Evolutionary conservation across 2,329 filamentous ascomycete species (phyloP).

Genomic region (Exophiala mesophila): DNA sequence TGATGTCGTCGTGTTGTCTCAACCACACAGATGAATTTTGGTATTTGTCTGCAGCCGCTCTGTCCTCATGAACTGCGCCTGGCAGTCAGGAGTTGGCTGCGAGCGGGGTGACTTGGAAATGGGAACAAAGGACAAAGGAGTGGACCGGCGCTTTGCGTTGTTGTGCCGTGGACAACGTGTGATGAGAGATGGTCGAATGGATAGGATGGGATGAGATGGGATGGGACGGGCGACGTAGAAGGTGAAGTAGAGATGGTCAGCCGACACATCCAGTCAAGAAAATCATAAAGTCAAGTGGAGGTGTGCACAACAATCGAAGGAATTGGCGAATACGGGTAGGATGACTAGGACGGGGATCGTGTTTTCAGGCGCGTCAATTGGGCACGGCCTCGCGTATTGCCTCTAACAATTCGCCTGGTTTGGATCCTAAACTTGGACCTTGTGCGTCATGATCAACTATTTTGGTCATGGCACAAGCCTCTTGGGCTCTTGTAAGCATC

Average conservation of each 20-base stretch:
- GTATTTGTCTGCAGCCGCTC: too few species aligned
- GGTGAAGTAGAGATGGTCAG: too few species aligned
- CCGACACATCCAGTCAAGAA: not conserved
- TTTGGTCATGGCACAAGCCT: not conserved
- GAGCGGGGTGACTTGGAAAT: slow-evolving; percentile 8
- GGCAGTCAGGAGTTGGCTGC: slow-evolving; percentile 16
- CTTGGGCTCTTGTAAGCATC: not conserved
- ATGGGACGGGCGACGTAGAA: too few species aligned
- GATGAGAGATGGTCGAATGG: not conserved
- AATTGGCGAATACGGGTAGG: not conserved
- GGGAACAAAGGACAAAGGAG: slow-evolving; percentile 15
- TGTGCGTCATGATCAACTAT: not conserved
- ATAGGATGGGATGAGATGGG: not conserved
- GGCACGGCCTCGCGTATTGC: not conserved
- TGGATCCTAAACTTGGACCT: not conserved
- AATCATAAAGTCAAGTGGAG: not conserved
- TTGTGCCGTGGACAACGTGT: not conserved
- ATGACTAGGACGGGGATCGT: not conserved
- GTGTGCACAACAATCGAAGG: too few species aligned
- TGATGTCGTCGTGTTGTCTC: not conserved
- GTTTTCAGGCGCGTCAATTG: not conserved
- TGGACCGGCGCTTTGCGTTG: slow-evolving; percentile 1
- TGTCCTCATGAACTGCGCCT: not conserved
- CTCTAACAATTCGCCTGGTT: not conserved
- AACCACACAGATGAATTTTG: not conserved